These are phyloP conservation scores for Naematelia aurantialba DNA, from an alignment of 768 basidiomycete genomes.

Conservation along the genomic window DNA sequence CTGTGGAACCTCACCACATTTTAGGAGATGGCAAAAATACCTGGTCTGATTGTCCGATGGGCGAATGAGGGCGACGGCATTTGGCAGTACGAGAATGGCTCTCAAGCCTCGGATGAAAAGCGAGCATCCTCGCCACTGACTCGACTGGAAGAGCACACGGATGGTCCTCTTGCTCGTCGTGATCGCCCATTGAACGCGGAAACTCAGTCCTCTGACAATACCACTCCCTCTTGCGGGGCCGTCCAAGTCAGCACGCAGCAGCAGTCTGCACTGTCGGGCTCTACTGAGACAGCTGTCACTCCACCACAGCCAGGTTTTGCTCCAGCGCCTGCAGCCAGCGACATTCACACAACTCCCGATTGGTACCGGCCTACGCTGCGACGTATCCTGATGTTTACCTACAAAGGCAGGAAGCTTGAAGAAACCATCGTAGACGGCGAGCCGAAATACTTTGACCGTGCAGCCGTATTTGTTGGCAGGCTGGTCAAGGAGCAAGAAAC, in stretches of 20 bases:
- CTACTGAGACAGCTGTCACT: neutral
- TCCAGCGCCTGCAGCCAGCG: neutral
- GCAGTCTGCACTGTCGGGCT: too few relatives aligned
- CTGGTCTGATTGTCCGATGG: conserved; percentile 30
- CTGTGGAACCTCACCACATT: neutral
- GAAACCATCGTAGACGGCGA: conserved; percentile 12
- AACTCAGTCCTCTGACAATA: too few relatives aligned
- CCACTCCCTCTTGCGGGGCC: too few relatives aligned
- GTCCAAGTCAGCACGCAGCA: too few relatives aligned
- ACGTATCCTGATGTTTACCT: conserved; percentile 11
- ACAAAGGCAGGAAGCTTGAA: conserved; percentile 22
- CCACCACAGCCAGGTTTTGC: neutral
- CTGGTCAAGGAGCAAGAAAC: conserved; percentile 28
- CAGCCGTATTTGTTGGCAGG: conserved; percentile 27
- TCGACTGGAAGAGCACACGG: conserved; percentile 10
- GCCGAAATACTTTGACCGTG: conserved; percentile 21
- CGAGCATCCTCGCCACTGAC: conserved; percentile 8
- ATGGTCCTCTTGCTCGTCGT: conserved; percentile 1
- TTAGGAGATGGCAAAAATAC: conserved; percentile 28
- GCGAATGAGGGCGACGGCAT: conserved; percentile 19
- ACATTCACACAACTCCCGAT: neutral
- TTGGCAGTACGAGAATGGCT: neutral
- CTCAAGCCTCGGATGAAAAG: neutral
- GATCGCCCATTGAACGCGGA: neutral
- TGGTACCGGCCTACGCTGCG: neutral